Evolutionary conservation across 257 asterid species (phyloP), one percentile per base, ranked within the genome.

Genomic region (Haberlea rhodopensis): DNA sequence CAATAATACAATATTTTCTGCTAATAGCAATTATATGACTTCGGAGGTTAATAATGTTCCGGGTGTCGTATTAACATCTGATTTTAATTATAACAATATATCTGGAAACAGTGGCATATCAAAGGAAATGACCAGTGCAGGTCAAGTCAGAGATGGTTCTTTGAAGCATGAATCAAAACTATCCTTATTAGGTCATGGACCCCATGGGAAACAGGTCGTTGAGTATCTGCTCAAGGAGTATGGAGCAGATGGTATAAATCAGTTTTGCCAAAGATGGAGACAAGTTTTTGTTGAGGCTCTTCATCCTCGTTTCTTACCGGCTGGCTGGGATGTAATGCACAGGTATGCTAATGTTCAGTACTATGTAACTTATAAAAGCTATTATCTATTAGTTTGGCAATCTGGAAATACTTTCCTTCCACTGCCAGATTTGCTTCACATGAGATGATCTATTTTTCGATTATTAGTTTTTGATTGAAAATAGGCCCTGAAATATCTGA

Each of bases 251-350:
- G 97, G 99, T 58, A 72, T 92, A 66, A 79, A 84, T 51, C 85
- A 87, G 1, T 90, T 89, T 76, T 92, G 99, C 73, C 99, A 86
- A 80, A 80, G 86, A 68, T 92, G 97, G 97, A 84, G 99, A 67
- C 97, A 81, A 37, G 86, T 87, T 74, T 89, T 92, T 54, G 85
- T 92, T 46, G 91, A 87, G 70, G 88, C 95, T 52, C 77, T 89
- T 73, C 82, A 82, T 70, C 99, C 99, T 62, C 94, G 90, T 62
- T 92, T 89, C 89, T 82, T 92, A 71, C 99, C 99, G 48, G 88
- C 74, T 48, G 99, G 99, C 73, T 92, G 99, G 99, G 96, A 92
- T 75, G 85, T 92, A 34, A 87, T 75, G 83, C 99, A 92, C 95
- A 84, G 99, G 99, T 87, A 79, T 32, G 65, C 53, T 66, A 23